phyloP scores from a whole-genome alignment of 164 flowering plant genomes.

The Nymphaea colorata region DNA sequence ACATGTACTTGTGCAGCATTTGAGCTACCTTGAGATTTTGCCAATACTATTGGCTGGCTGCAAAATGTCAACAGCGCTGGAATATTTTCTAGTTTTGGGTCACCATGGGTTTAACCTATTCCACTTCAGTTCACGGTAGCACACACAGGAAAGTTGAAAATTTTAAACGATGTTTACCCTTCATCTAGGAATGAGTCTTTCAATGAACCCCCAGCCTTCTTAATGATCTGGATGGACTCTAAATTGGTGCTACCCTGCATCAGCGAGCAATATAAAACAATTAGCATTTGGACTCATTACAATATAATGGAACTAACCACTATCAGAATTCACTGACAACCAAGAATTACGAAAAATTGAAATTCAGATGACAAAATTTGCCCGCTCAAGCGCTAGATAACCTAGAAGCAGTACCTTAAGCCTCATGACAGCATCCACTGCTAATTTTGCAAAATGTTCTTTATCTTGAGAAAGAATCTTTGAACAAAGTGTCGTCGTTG shows the following conservation, averaged over 20 bases:
- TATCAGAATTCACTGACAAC: no score
- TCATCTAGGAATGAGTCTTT: slow-evolving; percentile 93
- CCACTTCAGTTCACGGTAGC: no score
- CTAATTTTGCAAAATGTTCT: slow-evolving; percentile 89
- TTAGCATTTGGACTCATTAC: not conserved
- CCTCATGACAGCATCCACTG: slow-evolving; percentile 97
- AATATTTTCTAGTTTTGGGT: no score
- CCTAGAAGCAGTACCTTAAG: slow-evolving; percentile 46
- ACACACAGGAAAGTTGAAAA: no score
- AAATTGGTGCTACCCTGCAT: slow-evolving; percentile 94
- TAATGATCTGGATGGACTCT: slow-evolving; percentile 92
- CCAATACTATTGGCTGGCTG: no score
- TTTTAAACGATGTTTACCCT: slow-evolving; percentile 39
- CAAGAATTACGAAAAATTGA: not conserved
- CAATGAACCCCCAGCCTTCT: slow-evolving; percentile 96
- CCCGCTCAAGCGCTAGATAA: not conserved
- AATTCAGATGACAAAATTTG: not conserved
- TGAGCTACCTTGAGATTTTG: no score
- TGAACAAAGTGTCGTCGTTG: slow-evolving; percentile 95
- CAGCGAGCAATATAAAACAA: not conserved
- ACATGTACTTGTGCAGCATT: no score
- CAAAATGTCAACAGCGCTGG: no score
- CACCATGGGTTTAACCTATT: no score
- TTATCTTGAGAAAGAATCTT: slow-evolving; percentile 95
- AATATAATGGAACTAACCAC: no score